Conservation (phyloP, 805 yeast genomes). For the Candida oleophila region DNA sequence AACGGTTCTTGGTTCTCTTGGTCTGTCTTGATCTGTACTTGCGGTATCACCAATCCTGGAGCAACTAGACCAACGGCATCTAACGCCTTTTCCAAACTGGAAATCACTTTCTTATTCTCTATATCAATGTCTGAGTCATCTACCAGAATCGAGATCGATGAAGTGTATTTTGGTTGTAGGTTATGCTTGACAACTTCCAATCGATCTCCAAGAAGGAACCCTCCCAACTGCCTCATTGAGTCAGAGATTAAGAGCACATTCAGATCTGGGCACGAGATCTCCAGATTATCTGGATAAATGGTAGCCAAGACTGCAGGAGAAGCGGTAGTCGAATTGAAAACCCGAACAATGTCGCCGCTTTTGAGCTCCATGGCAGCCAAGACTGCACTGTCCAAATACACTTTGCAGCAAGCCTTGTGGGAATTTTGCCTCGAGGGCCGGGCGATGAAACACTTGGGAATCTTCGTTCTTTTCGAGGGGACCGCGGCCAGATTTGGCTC, state of each 20-base stretch:
- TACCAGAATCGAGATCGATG: conserved; percentile 15
- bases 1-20: conserved; percentile 15
- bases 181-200: conserved; percentile 44
- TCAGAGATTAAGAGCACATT: conserved; percentile 29
- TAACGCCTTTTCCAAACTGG: conserved; percentile 38
- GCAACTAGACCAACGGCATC: conserved; percentile 59
- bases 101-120: conserved; percentile 19
- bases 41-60: conserved; percentile 48
- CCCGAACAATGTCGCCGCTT: conserved; percentile 44
- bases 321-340: conserved; percentile 43
- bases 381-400: conserved; percentile 42
- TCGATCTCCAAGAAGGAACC: conserved; percentile 49
- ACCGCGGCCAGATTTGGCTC: conserved; percentile 6
- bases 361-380: conserved; percentile 47
- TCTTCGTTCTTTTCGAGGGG: conserved; percentile 32
- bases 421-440: conserved; percentile 27
- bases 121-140: conserved; percentile 1
- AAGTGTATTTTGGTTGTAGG: conserved; percentile 47
- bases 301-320: conserved; percentile 45
- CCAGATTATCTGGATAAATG: conserved; percentile 36
- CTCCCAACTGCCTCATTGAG: conserved; percentile 30
- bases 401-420: conserved; percentile 35
- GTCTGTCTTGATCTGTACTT: conserved; percentile 15
- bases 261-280: conserved; percentile 25
- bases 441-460: conserved; percentile 41